Evolutionary conservation across 352 stramenopile genomes (phyloP), one percentile per base, ranked within the genome.

Genomic region (Sclerospora graminicola): DNA sequence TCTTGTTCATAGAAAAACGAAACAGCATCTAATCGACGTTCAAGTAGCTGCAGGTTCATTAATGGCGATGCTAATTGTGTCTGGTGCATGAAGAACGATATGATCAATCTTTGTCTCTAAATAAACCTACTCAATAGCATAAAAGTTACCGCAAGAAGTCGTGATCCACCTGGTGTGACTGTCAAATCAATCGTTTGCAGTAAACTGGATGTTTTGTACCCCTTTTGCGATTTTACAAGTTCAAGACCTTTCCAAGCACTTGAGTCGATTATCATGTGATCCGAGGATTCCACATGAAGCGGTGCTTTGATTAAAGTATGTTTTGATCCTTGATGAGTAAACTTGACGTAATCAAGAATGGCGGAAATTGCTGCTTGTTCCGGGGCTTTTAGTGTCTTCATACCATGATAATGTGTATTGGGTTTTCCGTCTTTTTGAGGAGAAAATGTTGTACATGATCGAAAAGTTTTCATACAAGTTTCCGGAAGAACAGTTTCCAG

Each of bases 231-330:
- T 42, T 82, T 84, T 0, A 66, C 51, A n/a, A 89, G 48, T 23
- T 89, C 76, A 2, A 89, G 69, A 0, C 70, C 66, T 48, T 68
- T 69, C 76, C 76, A 89, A 5, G 76, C 76, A 18, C 76, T 89
- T 0, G 66, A 45, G 30, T 89, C 76, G 31, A 89, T 86, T 46
- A 89, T 78, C 76, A 89, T 89, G 45, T 84, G 70, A 35, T 84
- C 67, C 0, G 65, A 75, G 16, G 58, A 77, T 41, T 84, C 69
- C 16, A 88, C 57, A 41, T 85, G 69, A 37, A 79, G 45, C 9
- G 72, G 71, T 16, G 48, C 41, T 2, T 57, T 48, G 13, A 82
- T 57, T 13, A 74, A 48, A 8, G 62, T 43, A 14, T 57, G 6
- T 6, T 26, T 26, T 14, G 34, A 44, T 9, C 48, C 60, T 31